Percentiles rank a stretch among this genome's conserved stretches.
Evolutionary conservation across 2,329 filamentous ascomycete genomes (phyloP).

Genomic region (Trichoderma sp.): DNA sequence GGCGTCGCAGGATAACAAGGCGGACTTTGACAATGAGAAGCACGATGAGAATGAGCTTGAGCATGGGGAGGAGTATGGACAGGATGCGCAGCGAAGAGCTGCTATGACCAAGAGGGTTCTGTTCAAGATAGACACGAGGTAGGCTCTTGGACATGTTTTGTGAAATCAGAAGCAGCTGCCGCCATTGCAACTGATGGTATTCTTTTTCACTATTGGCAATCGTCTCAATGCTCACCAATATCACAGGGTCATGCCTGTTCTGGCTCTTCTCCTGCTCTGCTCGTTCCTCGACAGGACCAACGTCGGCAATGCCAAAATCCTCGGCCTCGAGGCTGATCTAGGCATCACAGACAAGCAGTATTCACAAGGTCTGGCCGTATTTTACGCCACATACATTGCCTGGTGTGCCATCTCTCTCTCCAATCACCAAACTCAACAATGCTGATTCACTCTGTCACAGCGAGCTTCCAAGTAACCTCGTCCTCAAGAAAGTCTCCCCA

Average conservation of each 20-base stretch:
- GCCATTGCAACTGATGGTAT: not conserved
- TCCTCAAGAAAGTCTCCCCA: conserved; percentile 60
- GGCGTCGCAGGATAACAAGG: conserved; percentile 23
- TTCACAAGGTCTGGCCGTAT: conserved; percentile 61
- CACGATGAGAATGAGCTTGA: conserved; percentile 24
- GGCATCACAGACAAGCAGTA: conserved; percentile 61
- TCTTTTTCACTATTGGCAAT: not conserved
- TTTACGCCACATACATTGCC: conserved; percentile 63
- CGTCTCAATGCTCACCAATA: not conserved
- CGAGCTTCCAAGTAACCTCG: conserved; percentile 63
- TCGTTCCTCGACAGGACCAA: conserved; percentile 69
- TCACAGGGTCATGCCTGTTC: conserved; percentile 57
- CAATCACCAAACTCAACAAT: not conserved
- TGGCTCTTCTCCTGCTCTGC: conserved; percentile 64
- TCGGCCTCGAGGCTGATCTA: conserved; percentile 59
- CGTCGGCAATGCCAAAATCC: conserved; percentile 67
- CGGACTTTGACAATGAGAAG: conserved; percentile 25
- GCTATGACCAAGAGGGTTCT: conserved; percentile 28
- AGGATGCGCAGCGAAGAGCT: conserved; percentile 16
- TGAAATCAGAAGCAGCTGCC: not conserved
- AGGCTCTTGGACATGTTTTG: not conserved
- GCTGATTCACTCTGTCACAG: conserved; percentile 32
- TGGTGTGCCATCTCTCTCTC: conserved; percentile 39
- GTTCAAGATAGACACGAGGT: conserved; percentile 32
- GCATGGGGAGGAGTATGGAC: conserved; percentile 23